These are phyloP conservation scores for Myriosclerotinia curreyana DNA, from an alignment of 2,329 filamentous ascomycete species.

Conservation along the genomic window DNA sequence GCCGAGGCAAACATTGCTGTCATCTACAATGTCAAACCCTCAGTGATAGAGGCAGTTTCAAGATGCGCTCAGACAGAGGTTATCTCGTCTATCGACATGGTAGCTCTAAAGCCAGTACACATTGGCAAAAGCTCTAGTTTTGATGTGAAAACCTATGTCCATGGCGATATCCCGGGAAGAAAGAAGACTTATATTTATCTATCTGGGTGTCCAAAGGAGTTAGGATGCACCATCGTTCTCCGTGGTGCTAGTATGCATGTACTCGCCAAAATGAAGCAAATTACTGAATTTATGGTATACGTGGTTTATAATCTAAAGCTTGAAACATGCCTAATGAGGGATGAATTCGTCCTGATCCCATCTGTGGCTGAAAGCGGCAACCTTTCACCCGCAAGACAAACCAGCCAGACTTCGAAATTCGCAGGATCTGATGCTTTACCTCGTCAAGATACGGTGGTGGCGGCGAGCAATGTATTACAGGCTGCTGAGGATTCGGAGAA, in stretches of 20 bases:
- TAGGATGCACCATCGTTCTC: constrained; percentile 92
- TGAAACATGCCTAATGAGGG: constrained; percentile 89
- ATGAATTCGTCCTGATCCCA: constrained; percentile 85
- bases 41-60: constrained; percentile 91
- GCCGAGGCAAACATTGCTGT: constrained; percentile 88
- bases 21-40: constrained; percentile 93
- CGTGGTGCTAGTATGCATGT: constrained; percentile 72
- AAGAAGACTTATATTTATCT: constrained; percentile 97
- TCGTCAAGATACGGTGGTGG: constrained; percentile 26
- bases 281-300: constrained; percentile 98
- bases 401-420: constrained; percentile 22
- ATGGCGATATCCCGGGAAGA: constrained; percentile 66
- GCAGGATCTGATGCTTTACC: constrained; percentile 19
- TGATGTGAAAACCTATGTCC: constrained; percentile 92
- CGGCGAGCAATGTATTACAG: constrained; percentile 34
- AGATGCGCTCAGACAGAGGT: constrained; percentile 88
- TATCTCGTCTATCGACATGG: constrained; percentile 92
- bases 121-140: constrained; percentile 82
- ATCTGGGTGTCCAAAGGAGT: constrained; percentile 81
- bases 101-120: constrained; percentile 69
- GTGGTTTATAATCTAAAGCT: constrained; percentile 97
- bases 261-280: constrained; percentile 78
- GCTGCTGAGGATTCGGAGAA: constrained; percentile 27
- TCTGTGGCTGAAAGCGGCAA: constrained; percentile 51
- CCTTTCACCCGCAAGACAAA: constrained; percentile 41